phyloP scores from a whole-genome alignment of 176 grass and related monocot species.

The Zea mays region DNA sequence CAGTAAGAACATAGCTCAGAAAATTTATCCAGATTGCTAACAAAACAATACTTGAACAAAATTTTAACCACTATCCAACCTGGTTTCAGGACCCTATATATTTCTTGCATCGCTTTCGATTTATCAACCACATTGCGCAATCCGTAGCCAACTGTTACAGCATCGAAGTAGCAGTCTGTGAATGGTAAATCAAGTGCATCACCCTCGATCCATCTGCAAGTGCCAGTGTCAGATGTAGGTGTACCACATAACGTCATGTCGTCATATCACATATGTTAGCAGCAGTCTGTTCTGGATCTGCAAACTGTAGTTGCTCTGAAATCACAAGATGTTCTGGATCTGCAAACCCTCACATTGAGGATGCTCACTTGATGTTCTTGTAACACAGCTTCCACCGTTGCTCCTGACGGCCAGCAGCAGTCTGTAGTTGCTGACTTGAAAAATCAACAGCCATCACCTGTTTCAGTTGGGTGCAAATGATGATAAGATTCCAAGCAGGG shows the following conservation, averaged over 20 bases:
- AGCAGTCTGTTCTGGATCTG: neutral
- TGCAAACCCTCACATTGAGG: slow-evolving; percentile 43
- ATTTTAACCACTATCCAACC: slow-evolving; percentile 32
- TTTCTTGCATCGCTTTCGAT: slow-evolving; percentile 64
- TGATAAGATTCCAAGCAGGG: neutral
- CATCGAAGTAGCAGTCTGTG: slow-evolving; percentile 65
- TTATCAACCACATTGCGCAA: slow-evolving; percentile 80
- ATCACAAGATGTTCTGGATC: slow-evolving; percentile 8
- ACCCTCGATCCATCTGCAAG: slow-evolving; percentile 81
- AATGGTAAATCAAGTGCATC: slow-evolving; percentile 85
- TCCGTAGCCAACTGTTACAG: slow-evolving; percentile 77
- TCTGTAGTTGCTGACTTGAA: slow-evolving; percentile 59
- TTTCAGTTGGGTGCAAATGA: neutral
- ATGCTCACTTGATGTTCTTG: slow-evolving; percentile 87
- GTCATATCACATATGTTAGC: neutral
- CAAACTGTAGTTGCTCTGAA: neutral
- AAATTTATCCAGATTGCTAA: neutral
- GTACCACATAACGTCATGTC: neutral
- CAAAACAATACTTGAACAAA: neutral
- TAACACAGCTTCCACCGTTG: slow-evolving; percentile 83
- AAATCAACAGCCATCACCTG: slow-evolving; percentile 89
- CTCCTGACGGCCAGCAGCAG: slow-evolving; percentile 60
- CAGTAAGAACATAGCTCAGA: slow-evolving; percentile 21
- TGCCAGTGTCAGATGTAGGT: neutral
- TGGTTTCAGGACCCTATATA: slow-evolving; percentile 78